phyloP scores from a whole-genome alignment of 495 filamentous ascomycete genomes.

The Penicillium manginii region DNA sequence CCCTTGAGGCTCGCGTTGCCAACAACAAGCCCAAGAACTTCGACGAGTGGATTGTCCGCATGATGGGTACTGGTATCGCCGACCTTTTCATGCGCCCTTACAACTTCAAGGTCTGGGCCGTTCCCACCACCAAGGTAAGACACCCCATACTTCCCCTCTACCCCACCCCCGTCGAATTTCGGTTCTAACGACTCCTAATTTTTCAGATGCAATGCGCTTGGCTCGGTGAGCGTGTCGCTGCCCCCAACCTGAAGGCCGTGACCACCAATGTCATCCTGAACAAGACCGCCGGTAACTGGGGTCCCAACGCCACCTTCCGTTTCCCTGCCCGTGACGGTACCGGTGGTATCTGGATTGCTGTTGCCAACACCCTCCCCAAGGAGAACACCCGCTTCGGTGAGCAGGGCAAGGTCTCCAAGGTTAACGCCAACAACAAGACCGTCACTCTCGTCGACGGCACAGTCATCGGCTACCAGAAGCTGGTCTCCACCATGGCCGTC shows the following conservation, averaged over 20 bases:
- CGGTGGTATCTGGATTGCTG: constrained; percentile 98
- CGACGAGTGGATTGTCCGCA: constrained; percentile 97
- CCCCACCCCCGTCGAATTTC: not conserved
- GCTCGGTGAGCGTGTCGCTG: constrained; percentile 98
- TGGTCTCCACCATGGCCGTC: constrained; percentile 95
- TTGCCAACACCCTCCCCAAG: constrained; percentile 90
- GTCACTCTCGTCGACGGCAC: constrained; percentile 85
- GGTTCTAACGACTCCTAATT: constrained; percentile 2
- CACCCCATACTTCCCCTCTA: not conserved
- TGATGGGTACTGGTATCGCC: constrained; percentile 87
- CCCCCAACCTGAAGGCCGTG: constrained; percentile 93
- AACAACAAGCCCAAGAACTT: constrained; percentile 94
- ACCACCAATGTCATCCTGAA: constrained; percentile 93
- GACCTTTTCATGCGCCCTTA: constrained; percentile 99
- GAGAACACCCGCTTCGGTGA: constrained; percentile 89
- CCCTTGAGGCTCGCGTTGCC: constrained; percentile 79
- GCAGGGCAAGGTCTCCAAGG: constrained; percentile 79
- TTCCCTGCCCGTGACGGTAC: constrained; percentile 96
- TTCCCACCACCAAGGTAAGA: constrained; percentile 92
- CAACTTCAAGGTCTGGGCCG: constrained; percentile 99
- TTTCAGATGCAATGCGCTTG: constrained; percentile 97
- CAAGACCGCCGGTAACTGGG: constrained; percentile 98
- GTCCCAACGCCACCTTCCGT: constrained; percentile 96
- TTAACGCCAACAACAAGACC: constrained; percentile 81
- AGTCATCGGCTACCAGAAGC: constrained; percentile 88